A percentile compares a stretch with the other conserved stretches of the same genome.
phyloP scores from a whole-genome alignment of 2,329 filamentous ascomycete genomes.

The Aspergillus luchuensis region DNA sequence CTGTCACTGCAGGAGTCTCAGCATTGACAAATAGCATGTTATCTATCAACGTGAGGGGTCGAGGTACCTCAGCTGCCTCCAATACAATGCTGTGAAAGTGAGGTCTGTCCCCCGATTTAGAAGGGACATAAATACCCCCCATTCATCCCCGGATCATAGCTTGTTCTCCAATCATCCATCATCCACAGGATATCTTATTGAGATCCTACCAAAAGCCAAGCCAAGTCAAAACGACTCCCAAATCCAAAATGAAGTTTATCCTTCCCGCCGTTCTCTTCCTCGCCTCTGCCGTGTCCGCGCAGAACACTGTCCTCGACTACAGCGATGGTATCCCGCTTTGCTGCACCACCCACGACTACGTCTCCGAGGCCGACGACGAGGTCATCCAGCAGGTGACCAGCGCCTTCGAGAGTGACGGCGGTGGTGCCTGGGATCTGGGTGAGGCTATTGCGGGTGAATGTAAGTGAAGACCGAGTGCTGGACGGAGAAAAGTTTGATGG shows the following conservation, averaged over 20 bases:
- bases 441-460: slow-evolving; percentile 7
- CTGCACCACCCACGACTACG: slow-evolving; percentile 2
- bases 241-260: neutral
- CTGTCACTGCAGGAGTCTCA: no score
- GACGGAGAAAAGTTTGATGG: no score
- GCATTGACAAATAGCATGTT: no score
- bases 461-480: neutral
- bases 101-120: no score
- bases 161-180: no score
- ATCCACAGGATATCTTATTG: no score
- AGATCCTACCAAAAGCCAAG: no score
- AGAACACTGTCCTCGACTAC: slow-evolving; percentile 3
- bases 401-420: slow-evolving; percentile 2
- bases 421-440: slow-evolving; percentile 4
- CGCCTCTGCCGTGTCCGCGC: neutral
- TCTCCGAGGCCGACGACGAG: neutral
- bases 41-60: no score
- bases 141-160: no score
- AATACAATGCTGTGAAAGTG: no score
- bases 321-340: slow-evolving; percentile 6
- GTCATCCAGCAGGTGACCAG: slow-evolving; percentile 7
- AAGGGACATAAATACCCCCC: no score
- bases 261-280: slow-evolving; percentile 1
- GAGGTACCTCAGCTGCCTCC: no score
- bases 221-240: neutral